phyloP scores from a whole-genome alignment of 2,329 filamentous ascomycete species.

The Sordariomycetes sp. region DNA sequence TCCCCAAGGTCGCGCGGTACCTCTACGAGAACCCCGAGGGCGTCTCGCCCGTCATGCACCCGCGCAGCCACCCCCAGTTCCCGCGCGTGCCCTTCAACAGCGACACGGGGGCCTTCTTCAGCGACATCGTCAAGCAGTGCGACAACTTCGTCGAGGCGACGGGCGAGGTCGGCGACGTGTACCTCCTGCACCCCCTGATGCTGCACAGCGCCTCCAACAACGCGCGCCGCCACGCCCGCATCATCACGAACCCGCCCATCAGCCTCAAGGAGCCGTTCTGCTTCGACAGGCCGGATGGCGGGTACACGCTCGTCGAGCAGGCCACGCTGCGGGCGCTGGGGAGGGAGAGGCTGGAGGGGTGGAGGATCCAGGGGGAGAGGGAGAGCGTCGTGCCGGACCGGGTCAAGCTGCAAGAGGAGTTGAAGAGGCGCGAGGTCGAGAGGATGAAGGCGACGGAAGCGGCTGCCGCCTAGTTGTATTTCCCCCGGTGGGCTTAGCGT shows the following conservation, averaged over 20 bases:
- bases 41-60: slow-evolving; percentile 51
- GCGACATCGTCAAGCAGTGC: slow-evolving; percentile 21
- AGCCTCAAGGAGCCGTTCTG: slow-evolving; percentile 23
- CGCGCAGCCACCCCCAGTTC: slow-evolving; percentile 35
- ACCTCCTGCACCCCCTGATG: slow-evolving; percentile 46
- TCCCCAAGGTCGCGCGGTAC: slow-evolving; percentile 41
- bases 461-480: background rate
- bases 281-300: slow-evolving; percentile 24
- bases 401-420: slow-evolving; percentile 13
- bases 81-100: slow-evolving; percentile 17
- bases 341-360: slow-evolving; percentile 30
- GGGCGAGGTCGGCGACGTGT: slow-evolving; percentile 41
- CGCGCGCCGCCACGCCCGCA: slow-evolving; percentile 11
- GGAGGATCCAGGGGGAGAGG: slow-evolving; percentile 34
- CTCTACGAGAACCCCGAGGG: slow-evolving; percentile 50
- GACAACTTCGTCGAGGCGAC: slow-evolving; percentile 38
- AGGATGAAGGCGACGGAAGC: slow-evolving; percentile 16
- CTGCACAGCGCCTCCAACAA: slow-evolving; percentile 35
- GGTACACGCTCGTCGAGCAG: slow-evolving; percentile 42
- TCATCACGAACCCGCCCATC: slow-evolving; percentile 23
- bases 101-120: slow-evolving; percentile 29
- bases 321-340: slow-evolving; percentile 37
- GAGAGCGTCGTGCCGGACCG: slow-evolving; percentile 30
- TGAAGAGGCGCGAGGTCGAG: slow-evolving; percentile 22
- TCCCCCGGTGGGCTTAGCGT: background rate